These are phyloP conservation scores for Ganoderma meredithae DNA, from an alignment of 1,284 basidiomycete species.

Conservation along the genomic window DNA sequence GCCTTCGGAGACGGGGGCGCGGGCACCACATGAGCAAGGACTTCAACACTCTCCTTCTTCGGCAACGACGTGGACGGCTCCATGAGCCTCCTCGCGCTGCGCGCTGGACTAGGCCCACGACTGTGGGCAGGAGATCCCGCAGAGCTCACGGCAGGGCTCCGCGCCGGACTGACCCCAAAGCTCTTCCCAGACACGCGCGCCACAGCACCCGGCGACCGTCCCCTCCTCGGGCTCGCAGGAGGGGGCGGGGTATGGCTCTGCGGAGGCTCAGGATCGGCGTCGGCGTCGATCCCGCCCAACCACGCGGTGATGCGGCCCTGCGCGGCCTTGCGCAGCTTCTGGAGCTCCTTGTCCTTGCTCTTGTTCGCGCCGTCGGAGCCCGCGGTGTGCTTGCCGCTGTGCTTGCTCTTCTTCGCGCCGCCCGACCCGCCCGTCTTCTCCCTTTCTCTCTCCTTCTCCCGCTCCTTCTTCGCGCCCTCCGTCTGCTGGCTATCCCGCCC, in stretches of 20 bases:
- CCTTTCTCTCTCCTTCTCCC: too few species aligned
- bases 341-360: conserved; percentile 43
- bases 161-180: neutral
- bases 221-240: conserved; percentile 12
- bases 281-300: conserved; percentile 69
- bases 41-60: conserved; percentile 5
- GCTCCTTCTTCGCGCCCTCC: conserved; percentile 20
- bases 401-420: conserved; percentile 24
- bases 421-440: too few species aligned
- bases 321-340: conserved; percentile 55
- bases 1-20: conserved; percentile 1
- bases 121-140: conserved; percentile 10
- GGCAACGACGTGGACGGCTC: neutral
- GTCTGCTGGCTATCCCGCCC: conserved; percentile 32
- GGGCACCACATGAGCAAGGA: neutral
- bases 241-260: conserved; percentile 25
- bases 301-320: conserved; percentile 80
- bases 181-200: conserved; percentile 8
- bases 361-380: conserved; percentile 21
- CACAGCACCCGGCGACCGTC: conserved; percentile 5
- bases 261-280: conserved; percentile 52
- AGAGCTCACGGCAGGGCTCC: neutral
- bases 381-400: conserved; percentile 32
- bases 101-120: conserved; percentile 15
- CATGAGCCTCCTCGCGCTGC: conserved; percentile 12